These are phyloP conservation scores for Phragmites australis DNA, from an alignment of 176 grass and related monocot genomes.

Conservation along the genomic window DNA sequence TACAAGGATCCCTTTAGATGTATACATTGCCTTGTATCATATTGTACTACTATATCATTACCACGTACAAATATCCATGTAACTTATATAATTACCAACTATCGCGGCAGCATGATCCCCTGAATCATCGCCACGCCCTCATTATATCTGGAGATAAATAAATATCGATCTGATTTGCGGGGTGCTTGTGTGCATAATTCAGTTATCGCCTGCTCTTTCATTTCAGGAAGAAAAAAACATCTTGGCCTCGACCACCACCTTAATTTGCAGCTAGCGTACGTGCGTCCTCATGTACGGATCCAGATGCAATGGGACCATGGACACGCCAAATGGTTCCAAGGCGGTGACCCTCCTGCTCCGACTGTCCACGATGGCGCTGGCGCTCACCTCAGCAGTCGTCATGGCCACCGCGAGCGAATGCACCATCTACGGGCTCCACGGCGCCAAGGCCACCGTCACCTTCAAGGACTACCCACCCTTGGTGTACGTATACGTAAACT, in stretches of 20 bases:
- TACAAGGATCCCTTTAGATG: no score
- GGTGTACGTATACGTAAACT: neutral
- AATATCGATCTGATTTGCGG: no score
- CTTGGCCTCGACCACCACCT: neutral
- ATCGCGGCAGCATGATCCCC: no score
- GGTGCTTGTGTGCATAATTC: no score
- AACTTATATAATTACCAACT: no score
- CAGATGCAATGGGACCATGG: neutral
- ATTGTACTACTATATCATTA: no score
- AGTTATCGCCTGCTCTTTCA: no score
- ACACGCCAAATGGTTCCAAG: constrained; percentile 5
- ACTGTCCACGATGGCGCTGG: neutral
- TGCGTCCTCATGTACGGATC: neutral
- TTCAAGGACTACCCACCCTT: constrained; percentile 29
- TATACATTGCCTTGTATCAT: no score
- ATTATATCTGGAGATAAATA: no score
- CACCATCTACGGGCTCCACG: neutral
- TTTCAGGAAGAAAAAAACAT: neutral
- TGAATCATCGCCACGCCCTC: no score
- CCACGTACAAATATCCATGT: no score
- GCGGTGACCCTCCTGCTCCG: constrained; percentile 25
- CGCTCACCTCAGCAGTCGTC: constrained; percentile 17
- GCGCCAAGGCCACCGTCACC: neutral
- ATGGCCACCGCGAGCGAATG: constrained; percentile 31
- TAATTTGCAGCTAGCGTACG: neutral